Base-by-base conservation (phyloP, 768 basidiomycete species). In the Inosperma sp. region DNA sequence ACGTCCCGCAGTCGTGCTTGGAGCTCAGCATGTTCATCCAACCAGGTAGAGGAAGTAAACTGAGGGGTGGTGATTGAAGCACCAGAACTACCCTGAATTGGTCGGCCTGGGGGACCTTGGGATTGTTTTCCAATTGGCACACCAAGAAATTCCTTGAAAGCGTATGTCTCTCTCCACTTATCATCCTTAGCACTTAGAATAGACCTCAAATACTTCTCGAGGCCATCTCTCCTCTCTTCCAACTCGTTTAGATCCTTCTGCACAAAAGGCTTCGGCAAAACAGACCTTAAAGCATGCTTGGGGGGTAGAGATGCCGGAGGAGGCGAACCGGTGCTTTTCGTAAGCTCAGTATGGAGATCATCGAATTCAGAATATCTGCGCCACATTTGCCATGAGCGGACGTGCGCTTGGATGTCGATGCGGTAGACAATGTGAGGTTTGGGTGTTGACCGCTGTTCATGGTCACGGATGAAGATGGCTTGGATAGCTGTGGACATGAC, bases 311-410 rank as follows among this genome's bases (percentile, higher is more conserved):
- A 54, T 14, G 68, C 77, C 10, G 94, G 93, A 9, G 93, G 92
- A 16, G 84, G 69, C n/a, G 82, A 78, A 13, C 84, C 84, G n/a
- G 80, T 80, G n/a, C 84, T 79, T 63, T 86, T 84, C 22, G 78
- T 77, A 59, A 96, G 81, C 60, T 93, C 87, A 7, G 79, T 78
- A 66, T 94, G 80, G 6, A 98, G 82, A 59, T 90, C 84, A 62
- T 80, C 83, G 70, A 98, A 98, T 70, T 96, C 93, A 35, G 91
- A 93, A 72, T 97, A 98, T 43, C 95, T 87, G 51, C 87, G 77
- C 83, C 88, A 89, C 77, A 96, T 88, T 51, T 86, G 82, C 93
- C 94, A 97, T 64, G 90, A 86, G 54, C 89, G 84, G 23, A 93
- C 88, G 49, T 90, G 83, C 5, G 92, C 92, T 58, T 88, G 82